Percentiles rank a stretch among this genome's conserved stretches.
Conservation (phyloP, 805 yeast genomes). For the Saturnispora besseyi region DNA sequence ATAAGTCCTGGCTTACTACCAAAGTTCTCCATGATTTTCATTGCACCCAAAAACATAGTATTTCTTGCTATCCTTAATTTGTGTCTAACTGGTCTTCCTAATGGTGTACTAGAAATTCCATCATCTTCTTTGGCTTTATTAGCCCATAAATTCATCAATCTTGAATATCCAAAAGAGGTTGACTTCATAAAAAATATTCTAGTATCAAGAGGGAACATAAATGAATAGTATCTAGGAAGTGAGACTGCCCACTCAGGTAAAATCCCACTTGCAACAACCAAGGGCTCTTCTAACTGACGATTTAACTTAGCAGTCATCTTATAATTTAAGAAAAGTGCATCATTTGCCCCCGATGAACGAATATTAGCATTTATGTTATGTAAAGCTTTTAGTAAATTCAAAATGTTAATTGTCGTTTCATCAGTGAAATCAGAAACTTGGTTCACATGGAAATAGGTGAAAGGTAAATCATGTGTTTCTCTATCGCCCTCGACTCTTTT, state of each 20-base stretch:
- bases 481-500: constrained; percentile 25
- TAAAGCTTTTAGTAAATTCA: constrained; percentile 41
- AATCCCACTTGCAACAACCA: constrained; percentile 77
- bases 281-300: constrained; percentile 81
- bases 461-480: constrained; percentile 25
- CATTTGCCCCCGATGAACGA: constrained; percentile 1
- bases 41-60: constrained; percentile 63
- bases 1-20: constrained; percentile 73
- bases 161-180: constrained; percentile 84
- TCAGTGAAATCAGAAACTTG: constrained; percentile 28
- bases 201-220: constrained; percentile 76
- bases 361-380: constrained; percentile 30
- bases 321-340: constrained; percentile 51
- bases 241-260: constrained; percentile 79
- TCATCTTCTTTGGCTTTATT: constrained; percentile 33
- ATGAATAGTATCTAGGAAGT: constrained; percentile 67
- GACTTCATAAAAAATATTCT: constrained; percentile 71
- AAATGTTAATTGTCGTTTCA: constrained; percentile 29
- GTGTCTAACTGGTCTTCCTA: constrained; percentile 72
- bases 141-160: constrained; percentile 72
- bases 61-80: constrained; percentile 71
- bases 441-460: constrained; percentile 22
- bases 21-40: constrained; percentile 65
- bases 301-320: constrained; percentile 80
- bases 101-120: constrained; percentile 16